These are phyloP conservation scores for Lasiosphaeris hirsuta DNA, from an alignment of 495 filamentous ascomycete species.

Conservation along the genomic window DNA sequence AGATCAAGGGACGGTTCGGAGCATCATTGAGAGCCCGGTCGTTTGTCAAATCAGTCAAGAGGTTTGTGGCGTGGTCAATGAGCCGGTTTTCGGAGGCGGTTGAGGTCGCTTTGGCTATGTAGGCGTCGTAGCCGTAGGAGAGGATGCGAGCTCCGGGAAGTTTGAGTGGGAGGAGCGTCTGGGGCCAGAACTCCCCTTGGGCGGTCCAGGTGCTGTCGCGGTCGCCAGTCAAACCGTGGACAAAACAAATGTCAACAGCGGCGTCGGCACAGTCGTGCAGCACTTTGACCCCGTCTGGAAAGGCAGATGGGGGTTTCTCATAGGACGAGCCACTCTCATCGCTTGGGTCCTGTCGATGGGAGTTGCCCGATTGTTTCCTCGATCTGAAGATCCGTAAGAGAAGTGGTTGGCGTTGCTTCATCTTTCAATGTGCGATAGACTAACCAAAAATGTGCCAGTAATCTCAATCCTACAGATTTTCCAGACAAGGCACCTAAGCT, in stretches of 20 bases:
- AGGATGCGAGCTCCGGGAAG: constrained; percentile 24
- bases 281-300: constrained; percentile 8
- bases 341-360: too few relatives aligned
- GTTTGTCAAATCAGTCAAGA: constrained; percentile 13
- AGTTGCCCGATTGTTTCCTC: too few relatives aligned
- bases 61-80: constrained; percentile 16
- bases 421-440: too few relatives aligned
- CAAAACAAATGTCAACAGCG: constrained; percentile 20
- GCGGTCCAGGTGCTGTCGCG: constrained; percentile 24
- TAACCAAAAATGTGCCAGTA: too few relatives aligned
- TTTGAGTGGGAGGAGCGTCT: constrained; percentile 21
- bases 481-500: too few relatives aligned
- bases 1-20: constrained; percentile 20
- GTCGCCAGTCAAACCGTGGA: constrained; percentile 26
- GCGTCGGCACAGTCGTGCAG: constrained; percentile 10
- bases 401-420: too few relatives aligned
- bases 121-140: constrained; percentile 25
- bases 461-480: too few relatives aligned
- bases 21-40: constrained; percentile 2
- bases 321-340: too few relatives aligned
- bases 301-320: not conserved
- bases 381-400: too few relatives aligned
- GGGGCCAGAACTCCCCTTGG: constrained; percentile 17
- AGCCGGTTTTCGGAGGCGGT: constrained; percentile 12
- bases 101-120: not conserved